Conservation (phyloP, 2,329 filamentous ascomycete species). For the Colletotrichum phormii region DNA sequence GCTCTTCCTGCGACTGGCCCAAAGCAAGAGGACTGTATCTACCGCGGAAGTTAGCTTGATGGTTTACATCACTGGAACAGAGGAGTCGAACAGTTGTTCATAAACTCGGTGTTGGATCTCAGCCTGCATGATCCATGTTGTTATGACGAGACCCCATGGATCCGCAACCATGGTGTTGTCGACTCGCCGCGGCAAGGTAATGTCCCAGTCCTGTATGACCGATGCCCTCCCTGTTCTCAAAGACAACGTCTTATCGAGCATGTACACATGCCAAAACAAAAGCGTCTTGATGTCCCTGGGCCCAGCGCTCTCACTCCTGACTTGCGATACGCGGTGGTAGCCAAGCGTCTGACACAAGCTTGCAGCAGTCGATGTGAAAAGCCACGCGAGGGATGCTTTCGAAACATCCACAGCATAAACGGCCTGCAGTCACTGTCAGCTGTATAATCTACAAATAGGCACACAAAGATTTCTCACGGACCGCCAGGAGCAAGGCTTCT, state of each 20-base stretch:
- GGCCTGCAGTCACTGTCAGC: constrained; percentile 51
- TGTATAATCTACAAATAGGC: neutral
- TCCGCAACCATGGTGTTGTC: constrained; percentile 46
- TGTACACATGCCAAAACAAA: constrained; percentile 65
- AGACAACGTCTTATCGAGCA: constrained; percentile 66
- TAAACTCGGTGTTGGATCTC: constrained; percentile 71
- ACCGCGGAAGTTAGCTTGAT: constrained; percentile 22
- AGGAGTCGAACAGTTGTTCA: constrained; percentile 54
- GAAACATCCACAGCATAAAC: constrained; percentile 72
- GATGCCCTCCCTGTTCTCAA: constrained; percentile 66
- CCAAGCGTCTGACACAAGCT: constrained; percentile 72
- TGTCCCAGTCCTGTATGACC: constrained; percentile 68
- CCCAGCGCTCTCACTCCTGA: constrained; percentile 46
- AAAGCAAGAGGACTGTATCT: constrained; percentile 64
- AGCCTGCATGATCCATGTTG: constrained; percentile 66
- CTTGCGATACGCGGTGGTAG: constrained; percentile 62
- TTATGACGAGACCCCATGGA: constrained; percentile 60
- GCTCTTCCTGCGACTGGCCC: constrained; percentile 50
- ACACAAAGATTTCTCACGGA: constrained; percentile 47
- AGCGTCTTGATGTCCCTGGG: constrained; percentile 50
- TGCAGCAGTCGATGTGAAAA: constrained; percentile 68
- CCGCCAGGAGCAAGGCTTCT: constrained; percentile 69
- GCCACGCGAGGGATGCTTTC: constrained; percentile 72
- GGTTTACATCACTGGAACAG: neutral
- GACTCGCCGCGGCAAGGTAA: constrained; percentile 59